Evolutionary conservation across 345 rosid species (phyloP).

Genomic region (Melastoma malabathricum): DNA sequence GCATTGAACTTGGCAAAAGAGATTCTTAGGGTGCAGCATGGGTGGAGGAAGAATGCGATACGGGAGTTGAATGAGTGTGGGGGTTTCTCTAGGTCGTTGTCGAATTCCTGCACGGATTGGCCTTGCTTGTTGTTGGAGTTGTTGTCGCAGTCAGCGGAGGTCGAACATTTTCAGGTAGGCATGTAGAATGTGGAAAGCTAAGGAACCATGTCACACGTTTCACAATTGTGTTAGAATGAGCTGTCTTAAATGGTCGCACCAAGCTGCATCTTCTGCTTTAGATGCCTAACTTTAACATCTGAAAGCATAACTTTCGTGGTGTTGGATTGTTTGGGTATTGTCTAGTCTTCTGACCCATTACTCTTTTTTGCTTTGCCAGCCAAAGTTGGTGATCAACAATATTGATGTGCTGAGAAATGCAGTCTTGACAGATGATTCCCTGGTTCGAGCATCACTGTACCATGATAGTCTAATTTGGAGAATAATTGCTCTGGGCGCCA

Average conservation of each 20-base stretch:
- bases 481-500: slow-evolving; percentile 72
- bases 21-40: slow-evolving; percentile 45
- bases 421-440: slow-evolving; percentile 42
- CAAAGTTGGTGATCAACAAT: slow-evolving; percentile 91
- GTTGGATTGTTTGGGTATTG: neutral
- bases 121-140: slow-evolving; percentile 82
- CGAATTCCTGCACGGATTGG: slow-evolving; percentile 84
- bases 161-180: slow-evolving; percentile 71
- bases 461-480: slow-evolving; percentile 92
- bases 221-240: no score
- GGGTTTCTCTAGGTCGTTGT: slow-evolving; percentile 68
- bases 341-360: neutral
- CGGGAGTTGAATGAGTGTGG: slow-evolving; percentile 57
- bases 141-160: slow-evolving; percentile 86
- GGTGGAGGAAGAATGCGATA: slow-evolving; percentile 82
- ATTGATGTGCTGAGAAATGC: slow-evolving; percentile 72
- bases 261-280: no score
- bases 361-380: slow-evolving; percentile 41
- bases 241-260: no score
- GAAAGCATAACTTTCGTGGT: no score
- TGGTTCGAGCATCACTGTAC: slow-evolving; percentile 53
- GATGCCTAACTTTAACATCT: neutral
- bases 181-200: neutral
- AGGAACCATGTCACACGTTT: no score
- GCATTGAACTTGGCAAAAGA: slow-evolving; percentile 82